Base-by-base conservation (phyloP, 2,329 filamentous ascomycete genomes). In the Cladosporium halotolerans region DNA sequence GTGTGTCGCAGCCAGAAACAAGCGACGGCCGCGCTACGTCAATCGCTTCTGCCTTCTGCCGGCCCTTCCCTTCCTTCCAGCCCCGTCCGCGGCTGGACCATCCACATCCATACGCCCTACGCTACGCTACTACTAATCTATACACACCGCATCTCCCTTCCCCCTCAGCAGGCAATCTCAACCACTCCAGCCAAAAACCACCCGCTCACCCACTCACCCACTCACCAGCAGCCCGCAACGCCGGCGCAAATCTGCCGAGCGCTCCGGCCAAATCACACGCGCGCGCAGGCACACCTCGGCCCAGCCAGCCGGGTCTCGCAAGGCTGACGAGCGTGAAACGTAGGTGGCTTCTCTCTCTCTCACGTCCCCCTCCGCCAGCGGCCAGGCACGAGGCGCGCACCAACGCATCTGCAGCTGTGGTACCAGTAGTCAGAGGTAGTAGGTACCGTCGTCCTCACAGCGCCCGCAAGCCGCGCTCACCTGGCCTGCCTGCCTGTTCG, bases 211-310 rank as follows among this genome's bases (percentile, higher is more conserved):
- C 3, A 7, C 23, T 28, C 23, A 28, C 23, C 23, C 23, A 28
- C 23, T 28, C 23, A 28, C 23, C 23, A 28, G 23, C 23, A 28
- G 5, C 23, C 23, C 23, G 3, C 23, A 28, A 7, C 23, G 7
- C 7, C 23, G 3, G 23, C 34, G 5, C 11, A 41, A 41, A 41
- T 41, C 39, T 16, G 16, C 39, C 39, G 39, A 34, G 16, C 45
- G 32, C 44, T 3, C 23, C 23, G 23, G 23, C 23, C 46, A 50
- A 50, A 50, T 42, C 47, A 50, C 47, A 16, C n/a, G 9, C 10
- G 10, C 14, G 16, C 39, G 14, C 48, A 14, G 10, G 13, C 39
- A 58, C 58, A 60, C 60, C 47, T 42, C 42, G 54, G 52, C 44
- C 54, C 54, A 55, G 41, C 49, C 49, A 53, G 38, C 40, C 43